Percentiles rank a stretch among this genome's conserved stretches.
Conservation (phyloP, 805 yeast species). For the Lipomyces sp. region DNA sequence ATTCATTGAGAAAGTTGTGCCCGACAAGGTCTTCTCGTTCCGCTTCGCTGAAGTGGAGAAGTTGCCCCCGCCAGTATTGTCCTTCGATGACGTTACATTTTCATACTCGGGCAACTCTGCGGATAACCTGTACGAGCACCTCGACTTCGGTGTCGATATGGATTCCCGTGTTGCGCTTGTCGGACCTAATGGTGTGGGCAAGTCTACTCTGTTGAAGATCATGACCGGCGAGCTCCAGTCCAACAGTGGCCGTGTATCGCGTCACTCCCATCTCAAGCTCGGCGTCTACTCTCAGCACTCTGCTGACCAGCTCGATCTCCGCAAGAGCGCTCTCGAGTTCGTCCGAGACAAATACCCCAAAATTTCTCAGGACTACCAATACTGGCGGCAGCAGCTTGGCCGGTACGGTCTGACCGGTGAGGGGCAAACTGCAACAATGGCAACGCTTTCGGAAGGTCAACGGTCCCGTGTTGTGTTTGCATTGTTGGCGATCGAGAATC, state of each 20-base stretch:
- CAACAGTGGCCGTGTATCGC: conserved; percentile 91
- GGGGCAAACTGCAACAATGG: conserved; percentile 98
- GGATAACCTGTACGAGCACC: conserved; percentile 81
- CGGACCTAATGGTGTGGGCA: conserved; percentile 99
- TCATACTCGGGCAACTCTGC: conserved; percentile 72
- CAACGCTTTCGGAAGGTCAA: conserved; percentile 97
- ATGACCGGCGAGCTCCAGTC: conserved; percentile 94
- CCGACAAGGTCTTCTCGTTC: conserved; percentile 91
- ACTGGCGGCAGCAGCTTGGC: conserved; percentile 92
- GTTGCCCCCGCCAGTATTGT: conserved; percentile 97
- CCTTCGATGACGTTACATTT: conserved; percentile 92
- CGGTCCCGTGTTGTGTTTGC: conserved; percentile 99
- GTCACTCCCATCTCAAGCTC: conserved; percentile 95
- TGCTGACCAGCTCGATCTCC: conserved; percentile 93
- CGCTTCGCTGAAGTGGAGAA: conserved; percentile 93
- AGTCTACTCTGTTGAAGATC: conserved; percentile 88
- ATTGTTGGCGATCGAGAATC: conserved; percentile 87
- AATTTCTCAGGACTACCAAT: conserved; percentile 96
- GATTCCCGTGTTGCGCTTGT: conserved; percentile 97
- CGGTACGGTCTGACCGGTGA: conserved; percentile 98
- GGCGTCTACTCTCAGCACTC: conserved; percentile 99
- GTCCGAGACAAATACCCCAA: conserved; percentile 89
- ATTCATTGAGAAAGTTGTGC: conserved; percentile 79
- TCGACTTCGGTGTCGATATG: conserved; percentile 99
- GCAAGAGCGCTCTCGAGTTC: conserved; percentile 92